Percentiles rank a stretch among this genome's conserved stretches.
These are phyloP conservation scores for Sarocladium brachiariae DNA, from an alignment of 2,329 filamentous ascomycete genomes.

Conservation along the genomic window DNA sequence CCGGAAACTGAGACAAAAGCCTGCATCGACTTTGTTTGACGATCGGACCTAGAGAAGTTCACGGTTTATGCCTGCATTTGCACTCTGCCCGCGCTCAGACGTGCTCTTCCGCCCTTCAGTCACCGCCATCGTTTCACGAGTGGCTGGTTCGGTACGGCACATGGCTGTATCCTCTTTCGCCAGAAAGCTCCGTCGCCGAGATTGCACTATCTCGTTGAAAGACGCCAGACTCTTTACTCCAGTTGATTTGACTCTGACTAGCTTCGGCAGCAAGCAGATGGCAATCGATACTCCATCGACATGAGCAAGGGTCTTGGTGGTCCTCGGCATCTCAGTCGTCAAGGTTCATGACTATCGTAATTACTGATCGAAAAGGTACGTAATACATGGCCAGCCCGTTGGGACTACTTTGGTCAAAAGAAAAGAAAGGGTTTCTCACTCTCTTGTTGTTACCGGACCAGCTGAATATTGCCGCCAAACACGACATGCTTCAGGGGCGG, in stretches of 20 bases:
- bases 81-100: background rate
- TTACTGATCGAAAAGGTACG: background rate
- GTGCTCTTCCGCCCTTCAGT: background rate
- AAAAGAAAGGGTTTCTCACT: background rate
- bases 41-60: too few species aligned
- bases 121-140: background rate
- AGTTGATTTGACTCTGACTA: background rate
- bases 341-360: background rate
- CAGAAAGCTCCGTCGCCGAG: background rate
- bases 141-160: background rate
- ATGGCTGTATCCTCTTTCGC: background rate
- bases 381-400: too few species aligned
- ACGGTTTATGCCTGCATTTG: background rate
- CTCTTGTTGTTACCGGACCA: background rate
- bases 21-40: too few species aligned
- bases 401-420: too few species aligned
- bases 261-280: background rate
- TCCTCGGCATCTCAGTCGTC: background rate
- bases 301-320: background rate
- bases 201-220: background rate
- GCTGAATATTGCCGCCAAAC: background rate
- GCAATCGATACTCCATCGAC: too few species aligned
- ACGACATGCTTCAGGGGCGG: background rate
- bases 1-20: too few species aligned
- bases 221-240: background rate